Percentiles rank a stretch among this genome's conserved stretches.
These are phyloP conservation scores for Phaeolepiota aurea DNA, from an alignment of 768 basidiomycete genomes.

Conservation along the genomic window DNA sequence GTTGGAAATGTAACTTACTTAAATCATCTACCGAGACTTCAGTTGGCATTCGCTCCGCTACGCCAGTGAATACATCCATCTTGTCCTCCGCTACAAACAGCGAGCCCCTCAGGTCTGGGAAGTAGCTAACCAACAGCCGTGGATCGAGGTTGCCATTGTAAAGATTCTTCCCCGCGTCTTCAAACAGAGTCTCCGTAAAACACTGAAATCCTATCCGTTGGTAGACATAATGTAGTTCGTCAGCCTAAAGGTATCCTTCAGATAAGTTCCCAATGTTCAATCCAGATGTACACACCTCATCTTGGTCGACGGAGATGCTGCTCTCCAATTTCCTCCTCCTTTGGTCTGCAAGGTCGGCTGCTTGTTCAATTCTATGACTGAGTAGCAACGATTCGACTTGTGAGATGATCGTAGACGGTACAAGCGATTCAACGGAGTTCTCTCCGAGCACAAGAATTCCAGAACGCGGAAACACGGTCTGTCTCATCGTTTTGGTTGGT, in stretches of 20 bases:
- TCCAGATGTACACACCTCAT: conserved; percentile 35
- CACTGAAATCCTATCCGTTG: conserved; percentile 78
- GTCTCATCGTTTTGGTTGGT: background rate
- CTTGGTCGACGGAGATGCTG: conserved; percentile 41
- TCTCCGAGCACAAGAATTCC: conserved; percentile 54
- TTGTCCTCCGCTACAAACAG: conserved; percentile 48
- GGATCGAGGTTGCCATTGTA: conserved; percentile 81
- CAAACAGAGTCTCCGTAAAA: conserved; percentile 72
- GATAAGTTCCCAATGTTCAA: background rate
- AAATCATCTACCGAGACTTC: conserved; percentile 74
- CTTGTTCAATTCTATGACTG: conserved; percentile 57
- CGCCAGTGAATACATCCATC: conserved; percentile 67
- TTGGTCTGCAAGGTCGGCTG: conserved; percentile 50
- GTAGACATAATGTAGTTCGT: conserved; percentile 72
- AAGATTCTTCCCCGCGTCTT: conserved; percentile 73
- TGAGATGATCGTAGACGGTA: conserved; percentile 64
- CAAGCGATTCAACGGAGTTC: conserved; percentile 55
- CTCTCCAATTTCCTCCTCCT: conserved; percentile 49
- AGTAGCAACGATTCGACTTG: conserved; percentile 66
- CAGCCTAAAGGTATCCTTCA: conserved; percentile 28
- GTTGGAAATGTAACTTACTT: conserved; percentile 50
- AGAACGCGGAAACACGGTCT: conserved; percentile 50
- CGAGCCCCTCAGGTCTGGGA: conserved; percentile 62
- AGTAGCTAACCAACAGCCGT: conserved; percentile 73
- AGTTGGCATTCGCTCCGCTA: conserved; percentile 60